A percentile compares a stretch with the other conserved stretches of the same genome.
Conservation (phyloP, 1,139 yeast genomes). For the Debaryomycetaceae sp. region DNA sequence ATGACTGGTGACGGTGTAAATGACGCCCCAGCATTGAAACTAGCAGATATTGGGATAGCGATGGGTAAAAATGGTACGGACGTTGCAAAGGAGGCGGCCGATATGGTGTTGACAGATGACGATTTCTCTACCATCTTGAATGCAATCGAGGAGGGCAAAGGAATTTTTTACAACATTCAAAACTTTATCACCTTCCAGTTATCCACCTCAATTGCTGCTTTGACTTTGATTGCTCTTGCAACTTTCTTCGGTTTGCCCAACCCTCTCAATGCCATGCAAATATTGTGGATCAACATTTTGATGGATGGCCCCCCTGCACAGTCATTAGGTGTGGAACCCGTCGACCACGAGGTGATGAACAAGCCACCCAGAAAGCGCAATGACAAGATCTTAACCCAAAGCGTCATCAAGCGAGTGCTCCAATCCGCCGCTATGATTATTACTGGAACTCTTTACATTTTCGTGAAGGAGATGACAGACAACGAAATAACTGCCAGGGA, state of each 20-base stretch:
- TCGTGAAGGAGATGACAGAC: constrained; percentile 79
- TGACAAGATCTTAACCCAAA: constrained; percentile 72
- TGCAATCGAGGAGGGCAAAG: constrained; percentile 96
- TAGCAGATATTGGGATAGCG: constrained; percentile 95
- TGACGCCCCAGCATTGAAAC: constrained; percentile 97
- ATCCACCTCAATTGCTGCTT: constrained; percentile 93
- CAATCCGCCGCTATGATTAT: constrained; percentile 72
- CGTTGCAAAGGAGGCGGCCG: constrained; percentile 98
- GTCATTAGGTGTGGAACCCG: constrained; percentile 95
- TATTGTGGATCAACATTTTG: constrained; percentile 91
- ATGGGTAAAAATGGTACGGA: constrained; percentile 98
- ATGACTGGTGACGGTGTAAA: constrained; percentile 99
- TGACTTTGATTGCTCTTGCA: constrained; percentile 81
- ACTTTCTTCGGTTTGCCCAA: constrained; percentile 86
- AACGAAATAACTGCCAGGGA: constrained; percentile 84
- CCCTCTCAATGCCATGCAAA: constrained; percentile 98
- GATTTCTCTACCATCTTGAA: constrained; percentile 88
- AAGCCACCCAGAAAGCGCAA: constrained; percentile 88
- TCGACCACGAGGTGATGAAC: constrained; percentile 89
- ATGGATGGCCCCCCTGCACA: constrained; percentile 99
- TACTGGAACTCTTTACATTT: constrained; percentile 80
- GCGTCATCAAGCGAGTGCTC: constrained; percentile 66
- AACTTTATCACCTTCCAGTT: constrained; percentile 91
- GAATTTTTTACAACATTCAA: constrained; percentile 91
- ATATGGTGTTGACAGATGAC: constrained; percentile 95